A percentile compares a stretch with the other conserved stretches of the same genome.
Evolutionary conservation across 2,329 filamentous ascomycete genomes (phyloP).

Genomic region (Massarina eburnea): DNA sequence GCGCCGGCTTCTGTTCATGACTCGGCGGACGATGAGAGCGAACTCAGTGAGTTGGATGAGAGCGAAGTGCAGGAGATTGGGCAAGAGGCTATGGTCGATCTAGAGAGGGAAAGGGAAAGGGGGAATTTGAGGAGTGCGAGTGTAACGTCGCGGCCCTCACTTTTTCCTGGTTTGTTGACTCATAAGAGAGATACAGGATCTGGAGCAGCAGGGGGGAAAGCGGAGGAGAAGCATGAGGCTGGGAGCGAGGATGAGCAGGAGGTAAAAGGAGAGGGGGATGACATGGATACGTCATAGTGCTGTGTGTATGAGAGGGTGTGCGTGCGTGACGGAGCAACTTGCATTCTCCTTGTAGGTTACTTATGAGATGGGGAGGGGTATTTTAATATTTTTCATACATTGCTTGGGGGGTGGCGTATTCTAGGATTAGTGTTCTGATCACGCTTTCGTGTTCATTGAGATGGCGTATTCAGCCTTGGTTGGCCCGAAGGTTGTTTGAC

Average conservation of each 20-base stretch:
- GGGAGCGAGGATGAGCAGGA: background rate
- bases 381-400: too few species aligned
- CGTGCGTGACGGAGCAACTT: background rate
- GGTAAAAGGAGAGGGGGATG: background rate
- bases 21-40: conserved; percentile 57
- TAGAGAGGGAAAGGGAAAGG: conserved; percentile 4
- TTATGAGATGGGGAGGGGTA: too few species aligned
- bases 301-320: background rate
- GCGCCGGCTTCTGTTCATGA: conserved; percentile 59
- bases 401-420: too few species aligned
- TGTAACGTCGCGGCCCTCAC: conserved; percentile 3
- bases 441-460: too few species aligned
- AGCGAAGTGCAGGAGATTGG: conserved; percentile 39
- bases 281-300: background rate
- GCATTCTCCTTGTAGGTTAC: too few species aligned
- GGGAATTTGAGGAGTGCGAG: background rate
- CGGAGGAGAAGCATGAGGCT: background rate
- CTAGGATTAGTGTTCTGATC: too few species aligned
- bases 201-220: background rate
- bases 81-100: conserved; percentile 16
- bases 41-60: conserved; percentile 56
- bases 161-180: conserved; percentile 23
- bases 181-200: conserved; percentile 6
- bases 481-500: background rate
- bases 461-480: background rate